These are phyloP conservation scores for Tulasnella sp. DNA, from an alignment of 768 basidiomycete species.

Conservation along the genomic window DNA sequence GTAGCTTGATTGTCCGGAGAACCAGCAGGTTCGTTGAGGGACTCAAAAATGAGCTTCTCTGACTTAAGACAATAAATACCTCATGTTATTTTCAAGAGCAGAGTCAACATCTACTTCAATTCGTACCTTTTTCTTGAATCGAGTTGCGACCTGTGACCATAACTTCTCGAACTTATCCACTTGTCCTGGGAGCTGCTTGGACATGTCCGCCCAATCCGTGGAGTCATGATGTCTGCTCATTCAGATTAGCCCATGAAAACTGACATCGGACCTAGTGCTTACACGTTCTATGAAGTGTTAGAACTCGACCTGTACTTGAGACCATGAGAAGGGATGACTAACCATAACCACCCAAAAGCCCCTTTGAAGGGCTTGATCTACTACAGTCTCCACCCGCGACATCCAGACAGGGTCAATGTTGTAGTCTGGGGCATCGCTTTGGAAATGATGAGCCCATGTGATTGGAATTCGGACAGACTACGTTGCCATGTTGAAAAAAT, in stretches of 20 bases:
- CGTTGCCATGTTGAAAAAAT: not conserved
- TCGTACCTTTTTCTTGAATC: not conserved
- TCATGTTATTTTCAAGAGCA: not conserved
- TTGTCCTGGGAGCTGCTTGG: not conserved
- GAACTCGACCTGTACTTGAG: too few relatives aligned
- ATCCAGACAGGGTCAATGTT: slow-evolving; percentile 1
- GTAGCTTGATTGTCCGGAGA: not conserved
- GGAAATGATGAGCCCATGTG: slow-evolving; percentile 1
- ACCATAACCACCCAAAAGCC: slow-evolving; percentile 1
- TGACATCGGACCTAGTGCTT: too few relatives aligned
- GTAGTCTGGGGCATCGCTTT: not conserved
- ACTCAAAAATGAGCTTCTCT: not conserved
- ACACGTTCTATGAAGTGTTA: too few relatives aligned
- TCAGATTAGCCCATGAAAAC: too few relatives aligned
- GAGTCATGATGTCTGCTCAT: slow-evolving; percentile 4
- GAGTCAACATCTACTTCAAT: not conserved
- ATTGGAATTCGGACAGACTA: slow-evolving; percentile 2
- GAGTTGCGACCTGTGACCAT: not conserved
- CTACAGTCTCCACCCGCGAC: not conserved
- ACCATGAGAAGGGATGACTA: not conserved
- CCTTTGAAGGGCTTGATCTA: not conserved
- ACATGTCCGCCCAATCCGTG: not conserved
- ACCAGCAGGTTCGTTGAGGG: slow-evolving; percentile 1
- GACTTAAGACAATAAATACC: not conserved
- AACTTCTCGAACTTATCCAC: not conserved